Percentiles rank a stretch among this genome's conserved stretches.
These are phyloP conservation scores for Claviceps pusilla DNA, from an alignment of 2,329 filamentous ascomycete genomes.

Conservation along the genomic window DNA sequence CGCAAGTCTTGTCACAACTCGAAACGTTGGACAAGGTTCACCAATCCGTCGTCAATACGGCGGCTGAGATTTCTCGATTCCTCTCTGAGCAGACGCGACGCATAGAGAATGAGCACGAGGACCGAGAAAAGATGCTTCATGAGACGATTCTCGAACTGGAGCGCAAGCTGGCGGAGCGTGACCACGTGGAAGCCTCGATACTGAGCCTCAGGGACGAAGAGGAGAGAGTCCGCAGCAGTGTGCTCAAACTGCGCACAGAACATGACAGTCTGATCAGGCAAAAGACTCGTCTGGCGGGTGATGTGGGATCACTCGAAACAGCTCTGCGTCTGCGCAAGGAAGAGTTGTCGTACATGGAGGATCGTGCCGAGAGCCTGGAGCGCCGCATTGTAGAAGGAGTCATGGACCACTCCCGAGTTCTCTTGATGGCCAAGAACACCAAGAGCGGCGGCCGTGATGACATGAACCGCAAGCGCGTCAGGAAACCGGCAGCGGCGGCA, in stretches of 20 bases:
- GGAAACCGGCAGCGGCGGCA: conserved; percentile 21
- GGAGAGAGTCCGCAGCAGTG: conserved; percentile 35
- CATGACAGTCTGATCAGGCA: conserved; percentile 63
- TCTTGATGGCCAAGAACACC: conserved; percentile 60
- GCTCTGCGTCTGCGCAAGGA: conserved; percentile 78
- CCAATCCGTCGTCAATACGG: conserved; percentile 69
- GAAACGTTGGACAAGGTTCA: conserved; percentile 81
- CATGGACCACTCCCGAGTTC: conserved; percentile 83
- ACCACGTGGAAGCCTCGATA: conserved; percentile 44
- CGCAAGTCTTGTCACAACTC: conserved; percentile 58
- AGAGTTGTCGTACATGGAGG: conserved; percentile 82
- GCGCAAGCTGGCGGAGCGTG: conserved; percentile 51
- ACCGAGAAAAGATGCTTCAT: conserved; percentile 62
- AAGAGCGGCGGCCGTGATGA: conserved; percentile 29
- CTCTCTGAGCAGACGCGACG: conserved; percentile 61
- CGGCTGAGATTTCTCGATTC: conserved; percentile 71
- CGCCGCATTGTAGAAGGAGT: conserved; percentile 87
- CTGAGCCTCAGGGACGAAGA: conserved; percentile 36
- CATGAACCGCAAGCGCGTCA: conserved; percentile 44
- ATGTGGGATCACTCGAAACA: conserved; percentile 82
- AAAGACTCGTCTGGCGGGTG: conserved; percentile 65
- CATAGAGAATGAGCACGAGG: conserved; percentile 62
- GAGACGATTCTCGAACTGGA: conserved; percentile 72
- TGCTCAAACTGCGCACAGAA: conserved; percentile 47
- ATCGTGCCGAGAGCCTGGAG: conserved; percentile 74